Base-by-base conservation (phyloP, 371 early-diverging fungal genomes). In the Rhizopus microsporus region DNA sequence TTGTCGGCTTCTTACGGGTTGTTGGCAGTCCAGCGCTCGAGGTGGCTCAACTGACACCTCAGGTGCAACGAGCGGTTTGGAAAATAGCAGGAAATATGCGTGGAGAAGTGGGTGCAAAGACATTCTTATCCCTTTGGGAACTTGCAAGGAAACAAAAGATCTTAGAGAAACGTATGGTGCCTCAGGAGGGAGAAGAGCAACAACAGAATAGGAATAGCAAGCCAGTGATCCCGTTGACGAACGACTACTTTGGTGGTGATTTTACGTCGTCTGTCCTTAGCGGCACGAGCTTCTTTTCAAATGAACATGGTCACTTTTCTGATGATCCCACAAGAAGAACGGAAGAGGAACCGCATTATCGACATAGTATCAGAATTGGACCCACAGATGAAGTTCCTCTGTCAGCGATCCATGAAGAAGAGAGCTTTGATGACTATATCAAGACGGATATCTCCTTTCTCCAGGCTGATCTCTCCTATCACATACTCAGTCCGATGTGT, bases 51-150 rank as follows among this genome's bases (percentile, higher is more conserved):
- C 82, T 80, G 54, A 65, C 74, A 29, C 84, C 87, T 5, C 87
- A 85, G 57, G 64, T 67, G 5, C 80, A 84, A 43, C 78, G 88
- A 6, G 80, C 84, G 0, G 74, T 82, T 3, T 79, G 81, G 74
- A 78, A 86, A 42, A 67, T 90, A 29, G 78, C 77, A 10, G 84
- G 82, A 9, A 88, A 89, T 58, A 77, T 86, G 55, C 78, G 84
- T 23, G 84, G 83, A 7, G 66, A 60, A 6, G 78, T 78, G 9
- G 91, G 84, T 16, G 83, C 82, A 1, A 80, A 80, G 46, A 38
- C 83, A 15, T 65, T 89, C 34, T 59, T 77, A 38, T 54, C 49
- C 0, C 59, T 86, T 37, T 91, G 91, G 91, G 65, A 75, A 3
- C 29, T 74, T 44, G 70, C 77, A 4, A 68, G 72, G 5, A 34